Evolutionary conservation across 495 filamentous ascomycete species (phyloP), one percentile per base, ranked within the genome.

Genomic region (Lasiosphaeriaceae sp.): DNA sequence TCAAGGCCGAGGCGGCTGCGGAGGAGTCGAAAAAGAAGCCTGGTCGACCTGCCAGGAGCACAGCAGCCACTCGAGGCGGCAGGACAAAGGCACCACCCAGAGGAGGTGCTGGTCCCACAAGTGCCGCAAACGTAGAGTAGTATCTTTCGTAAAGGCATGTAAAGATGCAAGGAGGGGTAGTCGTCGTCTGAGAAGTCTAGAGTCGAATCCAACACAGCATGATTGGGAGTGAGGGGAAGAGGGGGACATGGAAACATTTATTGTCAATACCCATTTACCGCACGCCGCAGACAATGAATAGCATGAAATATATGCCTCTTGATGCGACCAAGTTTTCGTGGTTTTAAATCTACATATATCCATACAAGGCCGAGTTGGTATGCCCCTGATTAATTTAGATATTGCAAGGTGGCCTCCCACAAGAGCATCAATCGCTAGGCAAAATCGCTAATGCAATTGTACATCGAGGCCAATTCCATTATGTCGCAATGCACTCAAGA

Each of bases 1-100:
- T 29, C 48, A 58, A 65, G 31, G 64, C 57, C n/a, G 69, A 71
- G 59, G 62, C 50, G 11, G 63, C 65, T 59, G 64, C 55, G 19
- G 19, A 37, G 43, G 50, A 54, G 24, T 34, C 44, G 35, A 57
- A 45, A 47, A 44, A 41, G 37, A 43, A 34, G 20, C 50, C 54
- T 3, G 57, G 57, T 0, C 48, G 61, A 14, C 50, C 54, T 20
- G 54, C 65, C 34, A 31, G 26, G 26, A 31, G 26, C 26, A 54
- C 50, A 45, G 47, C 50, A 2, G 35, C 60, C 35, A 31, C 54
- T 35, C 35, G 41, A n/a, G 21, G 29, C 12, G 23, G 39, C 23
- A 35, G 23, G 19, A 53, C 21, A n/a, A 45, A 39, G 0, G 47
- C 39, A 43, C 37, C 37, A 46, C 56, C 3, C 49, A 48, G 0